Evolutionary conservation across 805 yeast species (phyloP).

Genomic region (Saturnispora dispora): DNA sequence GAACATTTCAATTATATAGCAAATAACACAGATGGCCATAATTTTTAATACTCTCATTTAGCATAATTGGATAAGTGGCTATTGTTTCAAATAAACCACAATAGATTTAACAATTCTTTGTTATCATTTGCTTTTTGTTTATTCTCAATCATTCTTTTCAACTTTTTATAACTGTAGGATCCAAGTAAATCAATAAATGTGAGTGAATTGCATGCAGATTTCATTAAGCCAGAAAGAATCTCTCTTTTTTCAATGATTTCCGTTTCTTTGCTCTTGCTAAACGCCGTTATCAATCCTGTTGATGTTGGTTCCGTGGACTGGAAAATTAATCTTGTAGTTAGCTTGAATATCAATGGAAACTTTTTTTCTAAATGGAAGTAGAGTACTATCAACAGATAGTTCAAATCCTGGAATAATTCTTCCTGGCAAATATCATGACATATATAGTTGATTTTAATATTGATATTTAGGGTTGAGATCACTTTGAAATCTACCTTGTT

Average conservation of each 20-base stretch:
- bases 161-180: slow-evolving; percentile 6
- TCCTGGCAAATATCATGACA: neutral
- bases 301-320: slow-evolving; percentile 13
- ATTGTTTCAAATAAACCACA: slow-evolving; percentile 12
- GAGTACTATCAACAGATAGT: slow-evolving; percentile 21
- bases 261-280: slow-evolving; percentile 14
- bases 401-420: slow-evolving; percentile 17
- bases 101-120: slow-evolving; percentile 11
- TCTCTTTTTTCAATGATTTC: slow-evolving; percentile 15
- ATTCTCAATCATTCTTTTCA: slow-evolving; percentile 3
- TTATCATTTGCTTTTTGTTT: neutral
- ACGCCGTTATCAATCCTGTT: slow-evolving; percentile 14
- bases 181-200: slow-evolving; percentile 6
- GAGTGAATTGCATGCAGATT: slow-evolving; percentile 13
- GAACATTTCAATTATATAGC: too few relatives aligned
- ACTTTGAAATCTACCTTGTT: slow-evolving; percentile 7
- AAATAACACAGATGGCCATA: too few relatives aligned
- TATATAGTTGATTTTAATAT: neutral
- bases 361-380: slow-evolving; percentile 17
- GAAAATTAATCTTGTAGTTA: slow-evolving; percentile 17
- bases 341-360: slow-evolving; percentile 26
- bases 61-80: too few relatives aligned
- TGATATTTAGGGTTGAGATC: slow-evolving; percentile 3
- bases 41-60: too few relatives aligned
- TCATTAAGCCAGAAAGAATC: slow-evolving; percentile 20